These are phyloP conservation scores for Zelopaecilomyces penicillatus DNA, from an alignment of 2,329 filamentous ascomycete genomes.

Conservation along the genomic window DNA sequence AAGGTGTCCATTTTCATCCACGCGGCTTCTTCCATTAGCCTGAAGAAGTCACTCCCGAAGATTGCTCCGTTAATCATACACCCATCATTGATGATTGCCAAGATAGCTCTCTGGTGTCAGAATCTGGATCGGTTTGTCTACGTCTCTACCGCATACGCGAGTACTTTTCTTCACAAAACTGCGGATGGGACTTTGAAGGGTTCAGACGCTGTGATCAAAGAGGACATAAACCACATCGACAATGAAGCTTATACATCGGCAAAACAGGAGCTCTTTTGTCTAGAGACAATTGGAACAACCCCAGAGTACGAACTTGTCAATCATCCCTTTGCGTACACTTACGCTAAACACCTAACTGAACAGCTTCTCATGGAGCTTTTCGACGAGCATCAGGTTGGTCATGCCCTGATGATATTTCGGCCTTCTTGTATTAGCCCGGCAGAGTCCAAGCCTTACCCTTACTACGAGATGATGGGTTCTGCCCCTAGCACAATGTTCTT, in stretches of 20 bases:
- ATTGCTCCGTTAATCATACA: background rate
- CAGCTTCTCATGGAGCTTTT: background rate
- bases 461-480: background rate
- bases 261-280: background rate
- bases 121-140: background rate
- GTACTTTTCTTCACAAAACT: background rate
- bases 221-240: background rate
- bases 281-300: background rate
- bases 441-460: background rate
- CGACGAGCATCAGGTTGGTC: background rate
- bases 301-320: background rate
- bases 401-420: background rate
- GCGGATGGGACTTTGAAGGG: background rate
- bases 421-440: background rate
- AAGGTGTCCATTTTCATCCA: constrained; percentile 2
- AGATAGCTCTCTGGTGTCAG: background rate
- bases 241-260: background rate
- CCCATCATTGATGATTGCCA: background rate
- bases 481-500: background rate
- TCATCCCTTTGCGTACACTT: background rate
- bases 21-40: constrained; percentile 1
- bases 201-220: background rate
- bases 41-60: background rate
- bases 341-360: constrained; percentile 2
- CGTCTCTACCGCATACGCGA: constrained; percentile 1